phyloP scores from a whole-genome alignment of 306 rosid genomes.

The Cicer cuneatum region DNA sequence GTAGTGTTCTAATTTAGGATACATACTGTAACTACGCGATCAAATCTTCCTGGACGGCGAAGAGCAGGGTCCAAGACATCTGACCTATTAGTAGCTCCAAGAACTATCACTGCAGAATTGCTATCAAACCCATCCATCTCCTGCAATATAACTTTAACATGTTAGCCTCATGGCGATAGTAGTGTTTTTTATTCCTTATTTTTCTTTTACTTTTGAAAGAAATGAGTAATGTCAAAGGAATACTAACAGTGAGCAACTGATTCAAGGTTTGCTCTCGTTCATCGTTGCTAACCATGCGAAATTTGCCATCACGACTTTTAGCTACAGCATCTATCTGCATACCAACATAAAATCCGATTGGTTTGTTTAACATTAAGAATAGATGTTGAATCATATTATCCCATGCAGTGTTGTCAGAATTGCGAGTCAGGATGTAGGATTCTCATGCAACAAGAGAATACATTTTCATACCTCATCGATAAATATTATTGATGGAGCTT shows the following conservation, averaged over 20 bases:
- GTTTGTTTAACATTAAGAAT: slow-evolving; percentile 14
- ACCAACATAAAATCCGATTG: slow-evolving; percentile 29
- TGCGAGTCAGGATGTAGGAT: neutral
- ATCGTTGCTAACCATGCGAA: slow-evolving; percentile 90
- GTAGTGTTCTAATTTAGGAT: slow-evolving; percentile 34
- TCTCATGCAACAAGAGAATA: slow-evolving; percentile 17
- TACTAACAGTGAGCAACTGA: slow-evolving; percentile 92
- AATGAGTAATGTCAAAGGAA: slow-evolving; percentile 43
- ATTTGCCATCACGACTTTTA: slow-evolving; percentile 97
- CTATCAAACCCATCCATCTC: slow-evolving; percentile 99
- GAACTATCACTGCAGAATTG: slow-evolving; percentile 91
- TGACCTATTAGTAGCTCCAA: slow-evolving; percentile 95
- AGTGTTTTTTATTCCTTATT: neutral
- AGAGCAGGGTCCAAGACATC: slow-evolving; percentile 97
- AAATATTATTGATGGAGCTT: slow-evolving; percentile 93
- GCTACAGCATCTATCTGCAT: slow-evolving; percentile 97
- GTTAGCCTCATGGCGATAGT: slow-evolving; percentile 12
- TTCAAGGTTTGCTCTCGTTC: slow-evolving; percentile 98
- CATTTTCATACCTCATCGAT: slow-evolving; percentile 82
- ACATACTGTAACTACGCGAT: slow-evolving; percentile 92
- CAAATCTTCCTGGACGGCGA: slow-evolving; percentile 99
- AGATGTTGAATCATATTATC: slow-evolving; percentile 32
- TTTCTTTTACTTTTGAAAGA: slow-evolving; percentile 23
- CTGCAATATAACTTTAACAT: slow-evolving; percentile 53
- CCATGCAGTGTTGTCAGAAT: neutral